A percentile compares a stretch with the other conserved stretches of the same genome.
Evolutionary conservation across 805 yeast species (phyloP).

Genomic region (Tetrapisispora iriomotensis): DNA sequence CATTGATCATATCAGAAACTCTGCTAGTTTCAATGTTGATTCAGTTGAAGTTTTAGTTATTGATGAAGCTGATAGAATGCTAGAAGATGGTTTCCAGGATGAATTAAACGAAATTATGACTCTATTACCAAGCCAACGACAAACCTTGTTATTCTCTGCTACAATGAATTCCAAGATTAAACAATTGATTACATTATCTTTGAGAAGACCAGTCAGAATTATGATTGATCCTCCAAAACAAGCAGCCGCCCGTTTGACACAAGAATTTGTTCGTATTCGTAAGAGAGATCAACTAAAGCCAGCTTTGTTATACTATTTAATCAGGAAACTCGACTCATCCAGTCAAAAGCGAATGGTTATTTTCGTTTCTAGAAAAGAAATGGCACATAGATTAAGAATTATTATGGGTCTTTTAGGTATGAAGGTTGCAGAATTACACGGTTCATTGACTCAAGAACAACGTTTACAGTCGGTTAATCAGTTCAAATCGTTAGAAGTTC

Average conservation of each 20-base stretch:
- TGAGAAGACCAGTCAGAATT: constrained; percentile 83
- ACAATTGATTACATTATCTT: constrained; percentile 74
- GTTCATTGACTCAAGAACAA: constrained; percentile 83
- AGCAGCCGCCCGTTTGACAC: constrained; percentile 81
- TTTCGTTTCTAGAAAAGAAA: constrained; percentile 84
- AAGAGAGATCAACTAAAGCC: constrained; percentile 79
- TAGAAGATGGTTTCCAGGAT: constrained; percentile 96
- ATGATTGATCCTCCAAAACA: constrained; percentile 96
- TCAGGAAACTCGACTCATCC: constrained; percentile 54
- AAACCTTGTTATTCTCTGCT: constrained; percentile 90
- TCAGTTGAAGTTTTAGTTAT: constrained; percentile 84
- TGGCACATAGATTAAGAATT: constrained; percentile 79
- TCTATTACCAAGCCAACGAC: constrained; percentile 82
- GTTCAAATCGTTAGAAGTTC: constrained; percentile 74
- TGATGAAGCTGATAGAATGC: constrained; percentile 98
- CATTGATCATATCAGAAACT: constrained; percentile 92
- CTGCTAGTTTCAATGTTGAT: constrained; percentile 86
- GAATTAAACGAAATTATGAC: constrained; percentile 86
- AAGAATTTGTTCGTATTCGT: constrained; percentile 91
- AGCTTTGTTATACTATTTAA: constrained; percentile 63
- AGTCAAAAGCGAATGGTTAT: constrained; percentile 71
- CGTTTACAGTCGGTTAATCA: constrained; percentile 76
- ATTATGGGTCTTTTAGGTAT: constrained; percentile 64
- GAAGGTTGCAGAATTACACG: constrained; percentile 73
- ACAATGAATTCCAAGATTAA: constrained; percentile 94